Evolutionary conservation across 2,329 filamentous ascomycete species (phyloP).

Genomic region (Beauveria sp.): DNA sequence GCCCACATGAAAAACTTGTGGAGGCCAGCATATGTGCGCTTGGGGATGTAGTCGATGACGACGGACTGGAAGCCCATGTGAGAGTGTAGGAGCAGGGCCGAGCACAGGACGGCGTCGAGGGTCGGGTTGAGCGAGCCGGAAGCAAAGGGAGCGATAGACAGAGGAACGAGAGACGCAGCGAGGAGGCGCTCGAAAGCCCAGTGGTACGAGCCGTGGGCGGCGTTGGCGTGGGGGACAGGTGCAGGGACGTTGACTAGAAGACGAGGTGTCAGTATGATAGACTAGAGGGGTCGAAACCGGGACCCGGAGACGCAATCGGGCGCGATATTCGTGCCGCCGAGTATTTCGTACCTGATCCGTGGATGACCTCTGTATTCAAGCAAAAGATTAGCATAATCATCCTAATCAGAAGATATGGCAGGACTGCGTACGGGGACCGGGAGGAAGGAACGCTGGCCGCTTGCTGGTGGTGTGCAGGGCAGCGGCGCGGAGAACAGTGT

Average conservation of each 20-base stretch:
- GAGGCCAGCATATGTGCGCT: conserved; percentile 57
- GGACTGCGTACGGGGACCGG: conserved; percentile 66
- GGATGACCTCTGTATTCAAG: conserved; percentile 54
- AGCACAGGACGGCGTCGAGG: conserved; percentile 79
- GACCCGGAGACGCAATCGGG: background rate
- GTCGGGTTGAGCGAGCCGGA: conserved; percentile 84
- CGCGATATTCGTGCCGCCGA: background rate
- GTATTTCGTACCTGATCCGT: conserved; percentile 59
- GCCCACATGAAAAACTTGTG: conserved; percentile 66
- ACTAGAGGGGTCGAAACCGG: background rate
- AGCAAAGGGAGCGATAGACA: conserved; percentile 87
- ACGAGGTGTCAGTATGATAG: conserved; percentile 5
- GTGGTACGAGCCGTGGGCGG: conserved; percentile 91
- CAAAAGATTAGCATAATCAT: background rate
- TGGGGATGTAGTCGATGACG: conserved; percentile 87
- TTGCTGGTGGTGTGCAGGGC: conserved; percentile 81
- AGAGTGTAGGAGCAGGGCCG: conserved; percentile 78
- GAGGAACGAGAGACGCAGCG: conserved; percentile 72
- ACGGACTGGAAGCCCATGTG: conserved; percentile 91
- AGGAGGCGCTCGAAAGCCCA: conserved; percentile 93
- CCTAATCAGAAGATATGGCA: too few relatives aligned
- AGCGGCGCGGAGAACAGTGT: conserved; percentile 42
- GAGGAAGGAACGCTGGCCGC: conserved; percentile 72
- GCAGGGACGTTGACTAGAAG: conserved; percentile 75
- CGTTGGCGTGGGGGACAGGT: conserved; percentile 61